These are phyloP conservation scores for Hevea brasiliensis DNA, from an alignment of 345 rosid genomes.

Conservation along the genomic window DNA sequence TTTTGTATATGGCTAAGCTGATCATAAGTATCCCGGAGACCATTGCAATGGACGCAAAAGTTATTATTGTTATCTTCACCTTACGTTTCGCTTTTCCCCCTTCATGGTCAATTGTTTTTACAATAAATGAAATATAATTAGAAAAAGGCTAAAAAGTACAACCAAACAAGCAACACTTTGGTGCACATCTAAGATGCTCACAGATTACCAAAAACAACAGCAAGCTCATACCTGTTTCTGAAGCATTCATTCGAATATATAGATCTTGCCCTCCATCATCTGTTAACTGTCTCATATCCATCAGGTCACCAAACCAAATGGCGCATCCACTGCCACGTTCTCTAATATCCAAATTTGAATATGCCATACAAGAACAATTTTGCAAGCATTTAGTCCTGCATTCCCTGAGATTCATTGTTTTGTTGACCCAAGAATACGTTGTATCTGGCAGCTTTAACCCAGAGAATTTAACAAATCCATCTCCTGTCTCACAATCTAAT, in stretches of 20 bases:
- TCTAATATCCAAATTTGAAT: background rate
- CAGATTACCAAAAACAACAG: too few species aligned
- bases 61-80: background rate
- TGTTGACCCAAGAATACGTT: conserved; percentile 5
- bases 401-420: conserved; percentile 3
- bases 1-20: background rate
- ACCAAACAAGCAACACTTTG: background rate
- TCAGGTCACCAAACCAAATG: conserved; percentile 19
- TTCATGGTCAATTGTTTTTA: background rate
- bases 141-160: background rate
- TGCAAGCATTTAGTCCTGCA: conserved; percentile 14
- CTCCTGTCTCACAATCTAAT: conserved; percentile 5
- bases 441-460: conserved; percentile 21
- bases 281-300: conserved; percentile 8
- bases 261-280: conserved; percentile 1
- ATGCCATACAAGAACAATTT: conserved; percentile 26
- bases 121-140: background rate
- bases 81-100: background rate
- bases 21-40: background rate
- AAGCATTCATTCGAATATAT: conserved; percentile 10
- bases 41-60: background rate
- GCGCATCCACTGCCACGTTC: conserved; percentile 19
- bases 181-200: too few species aligned
- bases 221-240: conserved; percentile 14
- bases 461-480: background rate